Evolutionary conservation across 2,329 filamentous ascomycete genomes (phyloP).

Genomic region (Calonectria honghensis): DNA sequence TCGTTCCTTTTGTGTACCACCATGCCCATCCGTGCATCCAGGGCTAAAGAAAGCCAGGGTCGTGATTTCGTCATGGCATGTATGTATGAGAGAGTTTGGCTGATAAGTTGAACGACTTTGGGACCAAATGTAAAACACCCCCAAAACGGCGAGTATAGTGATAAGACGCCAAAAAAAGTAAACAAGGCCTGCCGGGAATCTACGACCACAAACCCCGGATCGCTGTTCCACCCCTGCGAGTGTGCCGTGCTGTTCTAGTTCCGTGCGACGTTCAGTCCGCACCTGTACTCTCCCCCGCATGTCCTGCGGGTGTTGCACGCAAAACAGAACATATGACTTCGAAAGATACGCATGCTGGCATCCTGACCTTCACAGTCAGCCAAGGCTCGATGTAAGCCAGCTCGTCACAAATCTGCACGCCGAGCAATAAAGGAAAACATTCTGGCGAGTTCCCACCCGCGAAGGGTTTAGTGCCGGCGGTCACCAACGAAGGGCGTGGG

Average conservation of each 20-base stretch:
- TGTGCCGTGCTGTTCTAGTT: conserved; percentile 19
- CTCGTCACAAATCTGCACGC: conserved; percentile 9
- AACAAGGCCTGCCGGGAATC: conserved; percentile 23
- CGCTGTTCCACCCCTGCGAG: conserved; percentile 28
- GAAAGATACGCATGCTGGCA: neutral
- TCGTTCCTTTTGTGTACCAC: conserved; percentile 43
- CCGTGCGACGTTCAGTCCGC: conserved; percentile 33
- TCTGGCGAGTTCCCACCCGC: conserved; percentile 34
- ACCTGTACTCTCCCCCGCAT: conserved; percentile 35
- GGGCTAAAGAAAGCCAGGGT: conserved; percentile 40
- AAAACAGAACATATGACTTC: conserved; percentile 15
- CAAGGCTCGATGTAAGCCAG: conserved; percentile 28
- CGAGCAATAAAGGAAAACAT: conserved; percentile 3
- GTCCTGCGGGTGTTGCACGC: conserved; percentile 33
- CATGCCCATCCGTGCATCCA: conserved; percentile 49
- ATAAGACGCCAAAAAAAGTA: neutral
- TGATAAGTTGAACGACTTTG: conserved; percentile 1
- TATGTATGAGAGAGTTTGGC: neutral
- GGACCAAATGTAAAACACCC: conserved; percentile 21
- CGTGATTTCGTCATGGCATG: conserved; percentile 21
- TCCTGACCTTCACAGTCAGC: conserved; percentile 33
- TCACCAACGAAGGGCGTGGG: conserved; percentile 29
- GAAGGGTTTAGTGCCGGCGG: conserved; percentile 33
- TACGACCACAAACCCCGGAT: conserved; percentile 31
- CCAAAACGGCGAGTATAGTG: conserved; percentile 13